Base-by-base conservation (phyloP, 257 asterid species). In the Mitragyna speciosa region DNA sequence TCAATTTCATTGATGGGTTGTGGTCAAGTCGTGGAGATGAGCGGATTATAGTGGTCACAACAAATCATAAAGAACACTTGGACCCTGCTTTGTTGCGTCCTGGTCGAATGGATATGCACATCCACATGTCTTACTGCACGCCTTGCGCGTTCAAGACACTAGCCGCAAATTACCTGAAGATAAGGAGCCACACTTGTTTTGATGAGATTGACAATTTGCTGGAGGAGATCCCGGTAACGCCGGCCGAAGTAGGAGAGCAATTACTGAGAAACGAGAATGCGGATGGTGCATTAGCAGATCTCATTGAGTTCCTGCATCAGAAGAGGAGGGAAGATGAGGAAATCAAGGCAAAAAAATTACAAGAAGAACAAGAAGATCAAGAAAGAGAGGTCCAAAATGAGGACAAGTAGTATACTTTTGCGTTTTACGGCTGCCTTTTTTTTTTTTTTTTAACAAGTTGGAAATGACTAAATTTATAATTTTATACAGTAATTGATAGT, bases 11-110 rank as follows among this genome's bases (percentile, higher is more conserved):
- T 1, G 91, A 88, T n/a, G 91, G 91, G 31, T 76, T 88, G 9
- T 88, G 91, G 89, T 87, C 89, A 0, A 87, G 91, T 30, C 84
- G 89, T 52, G 91, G 91, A 61, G 89, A 86, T 7, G 89, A 86
- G 75, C 80, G 89, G 71, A 86, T 88, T 16, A 85, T 87, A 31
- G 83, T 85, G 65, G 85, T 85, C 47, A 86, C 89, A 2, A 88
- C 87, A 0, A 82, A 88, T 48, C 89, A 86, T 45, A 86, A 80
- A 66, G 89, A 88, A 3, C 58, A 77, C 2, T 36, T 84, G 36
- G 88, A 84, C 52, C 79, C 86, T 6, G 89, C 91, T 4, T 33
- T 85, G 79, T 65, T 87, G 41, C 89, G 91, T 7, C 87, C 86
- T 2, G 91, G 89, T 17, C 78, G 86, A 1, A 87, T 87, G 91